Percentiles rank a stretch among this genome's conserved stretches.
Conservation (phyloP, 345 rosid species). For the Boechera retrofracta region DNA sequence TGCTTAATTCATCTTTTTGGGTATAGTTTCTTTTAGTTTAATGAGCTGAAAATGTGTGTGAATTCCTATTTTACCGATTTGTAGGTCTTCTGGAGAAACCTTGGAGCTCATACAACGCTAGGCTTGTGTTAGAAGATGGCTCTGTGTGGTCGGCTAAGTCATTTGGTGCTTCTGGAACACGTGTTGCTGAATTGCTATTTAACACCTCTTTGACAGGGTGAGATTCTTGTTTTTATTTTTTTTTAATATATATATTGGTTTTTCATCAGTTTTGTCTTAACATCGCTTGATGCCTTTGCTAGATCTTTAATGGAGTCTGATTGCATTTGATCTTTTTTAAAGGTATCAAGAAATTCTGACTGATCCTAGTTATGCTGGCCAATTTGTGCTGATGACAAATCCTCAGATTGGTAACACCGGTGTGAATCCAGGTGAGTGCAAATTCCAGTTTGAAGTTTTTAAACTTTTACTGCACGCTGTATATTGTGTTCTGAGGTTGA, state of each 20-base stretch:
- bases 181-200: neutral
- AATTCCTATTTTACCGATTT: neutral
- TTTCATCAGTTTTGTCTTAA: neutral
- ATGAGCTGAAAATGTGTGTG: neutral
- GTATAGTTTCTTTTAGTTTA: neutral
- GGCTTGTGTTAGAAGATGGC: neutral
- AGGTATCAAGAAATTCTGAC: constrained; percentile 98
- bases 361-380: constrained; percentile 94
- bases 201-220: neutral
- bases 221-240: neutral
- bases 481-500: neutral
- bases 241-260: no score
- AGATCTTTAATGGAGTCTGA: neutral
- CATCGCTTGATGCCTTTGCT: neutral
- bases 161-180: neutral
- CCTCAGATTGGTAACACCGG: neutral
- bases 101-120: neutral
- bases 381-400: constrained; percentile 88
- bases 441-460: neutral
- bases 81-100: neutral
- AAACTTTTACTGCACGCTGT: neutral
- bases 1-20: neutral
- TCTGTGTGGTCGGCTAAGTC: neutral
- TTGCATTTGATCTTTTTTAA: constrained; percentile 11
- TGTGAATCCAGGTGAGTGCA: neutral